phyloP scores from a whole-genome alignment of 83 land plant genomes.

The Picea abies region DNA sequence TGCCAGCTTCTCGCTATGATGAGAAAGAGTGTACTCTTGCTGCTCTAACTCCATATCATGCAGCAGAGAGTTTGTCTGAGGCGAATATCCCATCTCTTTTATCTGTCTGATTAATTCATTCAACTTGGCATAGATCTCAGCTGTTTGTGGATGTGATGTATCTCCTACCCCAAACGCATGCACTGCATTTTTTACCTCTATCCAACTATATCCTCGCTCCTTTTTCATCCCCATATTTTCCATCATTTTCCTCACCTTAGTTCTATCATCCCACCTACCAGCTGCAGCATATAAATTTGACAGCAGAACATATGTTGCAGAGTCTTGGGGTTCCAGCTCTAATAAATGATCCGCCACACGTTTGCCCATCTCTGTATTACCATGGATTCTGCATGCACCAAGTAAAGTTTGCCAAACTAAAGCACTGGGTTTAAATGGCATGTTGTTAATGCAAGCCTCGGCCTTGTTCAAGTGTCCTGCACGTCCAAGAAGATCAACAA shows the following conservation, averaged over 20 bases:
- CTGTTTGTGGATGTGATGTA: background rate
- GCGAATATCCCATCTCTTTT: background rate
- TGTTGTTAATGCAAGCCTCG: background rate
- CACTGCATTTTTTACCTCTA: background rate
- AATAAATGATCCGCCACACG: background rate
- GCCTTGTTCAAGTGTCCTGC: slow-evolving; percentile 1
- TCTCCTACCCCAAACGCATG: background rate
- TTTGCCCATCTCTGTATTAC: background rate
- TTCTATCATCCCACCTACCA: background rate
- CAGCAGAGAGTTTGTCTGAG: background rate
- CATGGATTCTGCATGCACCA: background rate
- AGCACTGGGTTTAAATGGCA: background rate
- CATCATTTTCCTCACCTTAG: background rate
- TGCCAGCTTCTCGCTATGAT: background rate
- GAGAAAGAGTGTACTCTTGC: background rate
- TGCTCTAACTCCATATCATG: slow-evolving; percentile 2
- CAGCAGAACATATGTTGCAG: background rate
- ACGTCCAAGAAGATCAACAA: background rate
- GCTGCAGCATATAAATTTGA: background rate
- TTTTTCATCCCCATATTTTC: background rate
- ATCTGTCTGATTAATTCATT: background rate
- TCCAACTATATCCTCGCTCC: background rate
- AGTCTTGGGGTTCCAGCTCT: background rate
- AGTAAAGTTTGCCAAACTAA: background rate
- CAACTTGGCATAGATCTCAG: background rate